phyloP scores from a whole-genome alignment of 2,329 filamentous ascomycete genomes.

The Fusarium sp. region DNA sequence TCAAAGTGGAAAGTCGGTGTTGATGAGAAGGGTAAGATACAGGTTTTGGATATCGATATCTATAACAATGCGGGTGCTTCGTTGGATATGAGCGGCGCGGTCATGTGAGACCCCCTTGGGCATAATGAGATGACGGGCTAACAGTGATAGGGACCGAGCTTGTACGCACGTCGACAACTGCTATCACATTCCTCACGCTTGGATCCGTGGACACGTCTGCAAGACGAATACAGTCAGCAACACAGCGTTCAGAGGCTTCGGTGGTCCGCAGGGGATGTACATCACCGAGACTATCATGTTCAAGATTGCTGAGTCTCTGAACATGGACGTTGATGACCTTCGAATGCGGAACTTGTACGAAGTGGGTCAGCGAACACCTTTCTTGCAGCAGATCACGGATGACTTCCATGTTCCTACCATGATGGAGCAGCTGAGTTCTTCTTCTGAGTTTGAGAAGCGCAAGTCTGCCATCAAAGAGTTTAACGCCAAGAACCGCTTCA shows the following conservation, averaged over 20 bases:
- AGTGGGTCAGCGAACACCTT: background rate
- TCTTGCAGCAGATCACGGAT: background rate
- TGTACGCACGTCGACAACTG: background rate
- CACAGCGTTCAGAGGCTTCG: background rate
- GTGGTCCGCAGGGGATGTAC: background rate
- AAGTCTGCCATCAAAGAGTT: background rate
- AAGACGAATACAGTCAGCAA: background rate
- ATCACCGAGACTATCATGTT: background rate
- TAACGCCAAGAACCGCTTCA: background rate
- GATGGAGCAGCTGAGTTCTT: background rate
- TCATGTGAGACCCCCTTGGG: background rate
- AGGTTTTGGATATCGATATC: background rate
- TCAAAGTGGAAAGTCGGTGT: background rate
- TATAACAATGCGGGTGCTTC: background rate
- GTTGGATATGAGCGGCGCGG: background rate
- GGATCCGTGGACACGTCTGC: background rate
- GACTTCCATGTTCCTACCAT: background rate
- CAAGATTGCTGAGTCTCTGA: background rate
- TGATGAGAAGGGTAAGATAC: background rate
- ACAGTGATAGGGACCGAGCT: background rate
- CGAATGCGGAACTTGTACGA: background rate
- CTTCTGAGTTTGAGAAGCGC: background rate
- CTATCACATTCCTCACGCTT: background rate
- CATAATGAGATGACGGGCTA: accelerated
- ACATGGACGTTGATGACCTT: background rate